Base-by-base conservation (phyloP, 148 eudicot species). In the Beta vulgaris region DNA sequence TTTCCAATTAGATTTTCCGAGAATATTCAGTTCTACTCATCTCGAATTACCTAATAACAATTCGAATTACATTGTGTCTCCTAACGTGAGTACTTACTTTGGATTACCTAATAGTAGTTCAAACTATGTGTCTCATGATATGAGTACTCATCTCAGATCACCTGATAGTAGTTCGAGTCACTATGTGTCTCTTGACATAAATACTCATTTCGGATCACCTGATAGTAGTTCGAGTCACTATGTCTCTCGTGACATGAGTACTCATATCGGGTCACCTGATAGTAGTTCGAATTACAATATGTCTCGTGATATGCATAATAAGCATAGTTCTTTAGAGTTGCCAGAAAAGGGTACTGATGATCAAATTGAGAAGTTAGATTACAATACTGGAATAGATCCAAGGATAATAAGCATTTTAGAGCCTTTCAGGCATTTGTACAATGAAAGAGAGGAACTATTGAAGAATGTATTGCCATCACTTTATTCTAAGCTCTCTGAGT, bases 401-500 rank as follows among this genome's bases (percentile, higher is more conserved):
- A 40, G 43, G 25, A 44, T 80, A 29, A 32, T 80, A 64, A 43
- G 25, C 59, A 57, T 80, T 18, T 55, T 80, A 58, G 83, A 75
- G n/a, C 72, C 76, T 3, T 80, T 75, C 11, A 80, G 83, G 36
- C 60, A 75, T 7, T 70, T 80, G 19, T 75, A 69, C 6, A 70
- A 60, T 29, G 82, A 80, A 67, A 58, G 44, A 2, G 82, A 80
- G 40, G 76, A 64, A 34, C 61, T 75, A 28, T 36, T 80, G 2
- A 80, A 75, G 72, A 64, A 37, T 15, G 39, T 80, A 40, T 71
- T 80, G 9, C 82, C 82, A 0, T 68, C 72, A 64, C 31, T 80
- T 8, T 70, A 70, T 28, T 51, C 71, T 63, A 80, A 80, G 28
- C 51, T 80, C 23, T 75, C 82, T 0, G 39, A 80, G 11, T 80